phyloP scores from a whole-genome alignment of 2,329 filamentous ascomycete genomes.

The Neofusicoccum cordaticola region DNA sequence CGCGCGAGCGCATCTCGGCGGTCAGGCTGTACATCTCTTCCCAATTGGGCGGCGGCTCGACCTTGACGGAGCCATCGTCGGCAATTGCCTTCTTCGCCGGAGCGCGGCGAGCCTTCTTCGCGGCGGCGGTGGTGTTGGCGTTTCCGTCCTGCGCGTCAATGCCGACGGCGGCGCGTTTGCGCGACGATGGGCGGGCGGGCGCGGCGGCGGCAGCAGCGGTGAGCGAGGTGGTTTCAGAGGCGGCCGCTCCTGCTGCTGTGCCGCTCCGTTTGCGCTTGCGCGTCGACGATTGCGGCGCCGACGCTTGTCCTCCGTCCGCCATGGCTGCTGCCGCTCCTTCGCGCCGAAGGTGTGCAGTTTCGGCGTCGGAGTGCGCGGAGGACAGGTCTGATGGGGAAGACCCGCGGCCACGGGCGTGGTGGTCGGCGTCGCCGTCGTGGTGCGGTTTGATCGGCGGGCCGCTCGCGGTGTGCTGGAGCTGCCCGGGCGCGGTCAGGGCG shows the following conservation, averaged over 20 bases:
- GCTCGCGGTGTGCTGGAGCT: constrained; percentile 24
- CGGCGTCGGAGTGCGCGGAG: constrained; percentile 29
- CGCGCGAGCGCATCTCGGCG: constrained; percentile 72
- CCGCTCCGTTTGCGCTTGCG: constrained; percentile 51
- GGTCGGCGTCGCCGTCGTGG: not conserved
- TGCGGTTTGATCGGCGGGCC: constrained; percentile 1
- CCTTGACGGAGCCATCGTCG: constrained; percentile 37
- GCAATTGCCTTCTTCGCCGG: constrained; percentile 34
- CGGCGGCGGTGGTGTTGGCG: not conserved
- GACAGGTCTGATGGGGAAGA: constrained; percentile 29
- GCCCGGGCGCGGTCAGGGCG: constrained; percentile 26
- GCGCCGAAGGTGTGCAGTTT: not conserved
- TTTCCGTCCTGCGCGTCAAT: not conserved
- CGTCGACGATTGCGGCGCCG: constrained; percentile 18
- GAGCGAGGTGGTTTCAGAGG: constrained; percentile 22
- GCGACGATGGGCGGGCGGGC: not conserved
- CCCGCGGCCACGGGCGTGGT: constrained; percentile 4
- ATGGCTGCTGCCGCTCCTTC: not conserved
- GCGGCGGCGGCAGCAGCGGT: constrained; percentile 25
- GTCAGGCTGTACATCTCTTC: constrained; percentile 75
- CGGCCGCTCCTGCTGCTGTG: constrained; percentile 33
- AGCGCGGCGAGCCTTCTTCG: constrained; percentile 36
- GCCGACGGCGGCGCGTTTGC: not conserved
- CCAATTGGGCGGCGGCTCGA: constrained; percentile 74
- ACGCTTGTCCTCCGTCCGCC: not conserved